Evolutionary conservation across 2,329 filamentous ascomycete genomes (phyloP).

Genomic region (Ascochyta rabiei): DNA sequence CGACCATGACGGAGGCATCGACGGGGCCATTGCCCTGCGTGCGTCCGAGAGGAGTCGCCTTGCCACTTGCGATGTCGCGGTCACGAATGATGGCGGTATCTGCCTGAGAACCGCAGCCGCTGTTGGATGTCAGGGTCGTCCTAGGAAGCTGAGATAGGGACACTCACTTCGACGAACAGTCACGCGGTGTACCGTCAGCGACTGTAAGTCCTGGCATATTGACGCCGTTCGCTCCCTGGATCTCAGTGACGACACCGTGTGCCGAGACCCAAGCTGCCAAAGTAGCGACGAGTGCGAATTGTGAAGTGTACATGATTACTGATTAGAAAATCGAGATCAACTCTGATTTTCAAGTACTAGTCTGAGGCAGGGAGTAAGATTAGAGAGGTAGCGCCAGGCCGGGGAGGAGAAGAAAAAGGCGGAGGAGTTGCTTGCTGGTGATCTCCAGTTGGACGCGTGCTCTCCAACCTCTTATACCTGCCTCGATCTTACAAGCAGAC

Average conservation of each 20-base stretch:
- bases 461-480: constrained; percentile 27
- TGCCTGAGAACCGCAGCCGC: constrained; percentile 66
- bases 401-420: constrained; percentile 19
- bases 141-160: not conserved
- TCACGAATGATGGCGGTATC: constrained; percentile 73
- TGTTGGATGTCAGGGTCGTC: constrained; percentile 23
- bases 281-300: constrained; percentile 32
- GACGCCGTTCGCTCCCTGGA: constrained; percentile 66
- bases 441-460: constrained; percentile 10
- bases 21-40: constrained; percentile 68
- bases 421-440: constrained; percentile 26
- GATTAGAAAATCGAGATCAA: constrained; percentile 22
- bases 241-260: constrained; percentile 63
- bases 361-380: not conserved
- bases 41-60: constrained; percentile 65
- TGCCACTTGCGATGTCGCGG: constrained; percentile 61
- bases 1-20: constrained; percentile 63
- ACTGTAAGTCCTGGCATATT: constrained; percentile 67
- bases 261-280: constrained; percentile 55
- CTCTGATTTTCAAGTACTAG: constrained; percentile 13
- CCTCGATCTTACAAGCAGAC: not conserved
- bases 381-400: constrained; percentile 29
- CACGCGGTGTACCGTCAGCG: constrained; percentile 69
- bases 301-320: constrained; percentile 37
- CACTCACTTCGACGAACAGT: constrained; percentile 60